A percentile compares a stretch with the other conserved stretches of the same genome.
These are phyloP conservation scores for Lasiodiplodia citricola DNA, from an alignment of 2,329 filamentous ascomycete species.

Conservation along the genomic window DNA sequence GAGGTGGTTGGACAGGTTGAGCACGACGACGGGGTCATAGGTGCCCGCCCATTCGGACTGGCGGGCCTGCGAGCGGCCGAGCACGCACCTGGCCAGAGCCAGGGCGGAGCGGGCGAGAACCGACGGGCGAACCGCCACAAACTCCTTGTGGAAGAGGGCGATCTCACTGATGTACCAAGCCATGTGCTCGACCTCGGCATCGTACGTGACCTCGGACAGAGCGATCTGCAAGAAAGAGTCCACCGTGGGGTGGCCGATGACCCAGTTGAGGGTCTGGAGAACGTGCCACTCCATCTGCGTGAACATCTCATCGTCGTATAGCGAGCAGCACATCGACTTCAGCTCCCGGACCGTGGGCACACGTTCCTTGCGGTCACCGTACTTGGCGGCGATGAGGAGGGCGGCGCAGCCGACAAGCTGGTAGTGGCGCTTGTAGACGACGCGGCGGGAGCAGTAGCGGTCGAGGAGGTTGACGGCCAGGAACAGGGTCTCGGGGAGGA, in stretches of 20 bases:
- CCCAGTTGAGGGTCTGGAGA: conserved; percentile 95
- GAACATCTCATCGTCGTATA: conserved; percentile 99
- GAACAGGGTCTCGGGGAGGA: conserved; percentile 94
- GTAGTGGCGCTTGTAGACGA: conserved; percentile 99
- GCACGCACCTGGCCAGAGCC: conserved; percentile 83
- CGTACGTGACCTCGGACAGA: conserved; percentile 74
- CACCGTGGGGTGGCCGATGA: conserved; percentile 92
- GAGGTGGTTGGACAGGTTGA: conserved; percentile 68
- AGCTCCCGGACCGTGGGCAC: conserved; percentile 97
- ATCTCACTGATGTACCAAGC: conserved; percentile 93
- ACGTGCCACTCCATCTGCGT: conserved; percentile 99
- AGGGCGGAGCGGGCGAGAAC: conserved; percentile 88
- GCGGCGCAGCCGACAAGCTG: conserved; percentile 96
- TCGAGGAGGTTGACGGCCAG: conserved; percentile 96
- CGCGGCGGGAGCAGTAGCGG: conserved; percentile 94
- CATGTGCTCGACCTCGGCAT: conserved; percentile 92
- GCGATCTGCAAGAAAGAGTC: conserved; percentile 92
- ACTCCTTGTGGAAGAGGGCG: conserved; percentile 93
- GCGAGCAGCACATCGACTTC: conserved; percentile 98
- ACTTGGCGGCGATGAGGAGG: conserved; percentile 95
- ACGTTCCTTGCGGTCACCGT: conserved; percentile 96
- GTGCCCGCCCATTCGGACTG: conserved; percentile 77
- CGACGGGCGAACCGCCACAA: conserved; percentile 89
- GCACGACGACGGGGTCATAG: conserved; percentile 70
- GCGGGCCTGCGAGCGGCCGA: conserved; percentile 77